Evolutionary conservation across 441 rosid genomes (phyloP).

Genomic region (Mallotus repandus): DNA sequence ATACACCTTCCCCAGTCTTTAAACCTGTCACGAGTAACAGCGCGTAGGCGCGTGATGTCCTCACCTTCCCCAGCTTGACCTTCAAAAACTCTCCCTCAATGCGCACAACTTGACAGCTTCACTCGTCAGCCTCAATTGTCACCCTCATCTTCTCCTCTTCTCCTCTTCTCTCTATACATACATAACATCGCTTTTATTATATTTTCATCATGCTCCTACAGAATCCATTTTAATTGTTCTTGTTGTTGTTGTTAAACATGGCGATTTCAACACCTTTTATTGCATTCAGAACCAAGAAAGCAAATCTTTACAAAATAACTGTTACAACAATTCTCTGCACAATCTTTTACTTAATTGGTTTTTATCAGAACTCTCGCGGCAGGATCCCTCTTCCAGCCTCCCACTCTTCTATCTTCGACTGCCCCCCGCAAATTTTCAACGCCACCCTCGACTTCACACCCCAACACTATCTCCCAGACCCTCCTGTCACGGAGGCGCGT

Average conservation of each 20-base stretch:
- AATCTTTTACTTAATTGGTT: slow-evolving; percentile 47
- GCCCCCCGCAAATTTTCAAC: slow-evolving; percentile 15
- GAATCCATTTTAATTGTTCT: too few relatives aligned
- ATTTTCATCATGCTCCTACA: too few relatives aligned
- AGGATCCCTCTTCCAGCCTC: background rate
- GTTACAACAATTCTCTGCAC: slow-evolving; percentile 42
- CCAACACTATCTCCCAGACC: slow-evolving; percentile 27
- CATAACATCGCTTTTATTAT: too few relatives aligned
- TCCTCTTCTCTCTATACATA: background rate
- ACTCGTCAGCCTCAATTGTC: background rate
- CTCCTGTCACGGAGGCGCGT: slow-evolving; percentile 6
- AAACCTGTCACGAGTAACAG: slow-evolving; percentile 12
- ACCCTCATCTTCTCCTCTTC: background rate
- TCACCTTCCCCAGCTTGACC: too few relatives aligned
- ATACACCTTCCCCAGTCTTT: background rate
- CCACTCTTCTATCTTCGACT: slow-evolving; percentile 16
- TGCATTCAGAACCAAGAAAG: slow-evolving; percentile 37
- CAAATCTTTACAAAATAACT: slow-evolving; percentile 47
- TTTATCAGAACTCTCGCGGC: slow-evolving; percentile 42
- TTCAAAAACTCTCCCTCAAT: too few relatives aligned
- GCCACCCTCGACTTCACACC: slow-evolving; percentile 37
- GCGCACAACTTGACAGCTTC: slow-evolving; percentile 1
- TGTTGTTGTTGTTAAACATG: too few relatives aligned
- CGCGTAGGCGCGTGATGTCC: slow-evolving; percentile 22
- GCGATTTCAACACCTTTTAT: slow-evolving; percentile 17